Evolutionary conservation across 2,329 filamentous ascomycete genomes (phyloP), one percentile per base, ranked within the genome.

Genomic region (Pseudogymnoascus sp.): DNA sequence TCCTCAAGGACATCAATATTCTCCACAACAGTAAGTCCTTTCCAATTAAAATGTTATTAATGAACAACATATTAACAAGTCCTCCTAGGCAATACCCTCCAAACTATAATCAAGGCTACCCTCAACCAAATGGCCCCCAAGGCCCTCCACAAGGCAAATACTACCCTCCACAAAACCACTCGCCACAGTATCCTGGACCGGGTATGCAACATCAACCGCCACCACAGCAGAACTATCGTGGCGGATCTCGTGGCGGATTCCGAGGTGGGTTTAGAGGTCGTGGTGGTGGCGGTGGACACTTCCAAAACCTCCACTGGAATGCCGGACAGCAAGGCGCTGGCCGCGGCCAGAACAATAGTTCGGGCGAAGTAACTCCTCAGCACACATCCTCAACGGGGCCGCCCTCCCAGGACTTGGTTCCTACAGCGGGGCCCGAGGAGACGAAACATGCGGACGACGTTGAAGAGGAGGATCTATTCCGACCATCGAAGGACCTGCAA

Each of bases 301-400:
- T 87, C 77, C 80, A 86, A 74, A 84, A 89, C 74, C 72, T 86
- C 2, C 89, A 90, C 50, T 92, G 90, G 88, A 88, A 83, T 61
- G 80, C 85, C 43, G 78, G 78, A 35, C 78, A 78, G 57, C 77
- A 80, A 16, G 78, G 79, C 60, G 78, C 79, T 67, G 82, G 81
- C 70, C 77, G 81, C 62, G 68, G 72, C 36, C 71, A 75, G 62
- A 66, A 76, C 60, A 71, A 73, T 60, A 78, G 77, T 61, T 71
- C 75, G 22, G 73, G 69, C 2, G 69, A 69, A 57, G 68, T 66
- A 20, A 72, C 71, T 16, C 70, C 71, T 14, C 70, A 72, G 35
- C 70, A 72, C 33, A 59, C 64, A 57, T 71, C 71, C 43, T 70
- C 70, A 59, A 68, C 65, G 43, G 70, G 68, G 28, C 70, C 66